Conservation (phyloP, 2,329 filamentous ascomycete genomes). For the Alternaria arbusti region DNA sequence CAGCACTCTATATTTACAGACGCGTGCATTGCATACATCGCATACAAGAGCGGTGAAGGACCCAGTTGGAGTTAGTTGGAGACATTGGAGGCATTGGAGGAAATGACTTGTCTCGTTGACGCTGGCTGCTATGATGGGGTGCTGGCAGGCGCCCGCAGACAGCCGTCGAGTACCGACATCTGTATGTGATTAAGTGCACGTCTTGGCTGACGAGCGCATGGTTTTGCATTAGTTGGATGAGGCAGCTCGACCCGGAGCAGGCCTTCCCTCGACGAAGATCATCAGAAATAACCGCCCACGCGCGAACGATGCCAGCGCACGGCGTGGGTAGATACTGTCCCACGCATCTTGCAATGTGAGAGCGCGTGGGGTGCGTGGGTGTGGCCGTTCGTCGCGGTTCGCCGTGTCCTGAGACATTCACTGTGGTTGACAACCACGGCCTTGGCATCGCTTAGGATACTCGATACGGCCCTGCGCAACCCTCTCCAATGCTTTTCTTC, state of each 20-base stretch:
- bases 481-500: constrained; percentile 5
- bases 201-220: constrained; percentile 37
- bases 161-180: not conserved
- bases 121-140: not conserved
- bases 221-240: constrained; percentile 21
- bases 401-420: constrained; percentile 25
- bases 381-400: not conserved
- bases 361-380: constrained; percentile 17
- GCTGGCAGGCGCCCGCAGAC: constrained; percentile 11
- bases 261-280: constrained; percentile 11
- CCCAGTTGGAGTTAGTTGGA: constrained; percentile 15
- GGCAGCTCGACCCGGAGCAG: constrained; percentile 17
- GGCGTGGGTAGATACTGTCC: constrained; percentile 5
- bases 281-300: constrained; percentile 2
- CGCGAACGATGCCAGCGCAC: constrained; percentile 6
- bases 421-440: constrained; percentile 10
- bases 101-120: not conserved
- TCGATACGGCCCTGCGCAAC: constrained; percentile 5
- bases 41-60: constrained; percentile 43
- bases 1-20: constrained; percentile 39
- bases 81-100: not conserved
- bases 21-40: constrained; percentile 19
- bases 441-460: constrained; percentile 33
- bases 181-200: not conserved
- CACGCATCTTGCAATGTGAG: too few relatives aligned